Evolutionary conservation across 768 basidiomycete genomes (phyloP), one percentile per base, ranked within the genome.

Genomic region (Harrya chromipes): DNA sequence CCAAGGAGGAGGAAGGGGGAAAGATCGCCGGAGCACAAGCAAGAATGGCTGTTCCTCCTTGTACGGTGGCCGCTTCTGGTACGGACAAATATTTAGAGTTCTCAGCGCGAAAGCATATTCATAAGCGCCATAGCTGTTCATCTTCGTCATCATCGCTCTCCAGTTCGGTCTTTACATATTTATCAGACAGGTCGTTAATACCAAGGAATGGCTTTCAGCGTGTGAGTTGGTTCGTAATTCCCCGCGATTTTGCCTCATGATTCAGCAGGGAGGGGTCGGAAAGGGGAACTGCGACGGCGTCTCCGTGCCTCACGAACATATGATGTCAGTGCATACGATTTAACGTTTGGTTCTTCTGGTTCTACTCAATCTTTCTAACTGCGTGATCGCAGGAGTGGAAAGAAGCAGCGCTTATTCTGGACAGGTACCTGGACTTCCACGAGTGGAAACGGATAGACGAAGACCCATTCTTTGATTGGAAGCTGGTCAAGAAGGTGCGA

Each of bases 391-490:
- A 89, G 77, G 89, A 97, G 70, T 99, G 97, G 97, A 91, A 87
- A 68, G 74, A 77, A 24, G 83, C 84, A 0, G 97, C 97, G 1
- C 69, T 77, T 46, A 77, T 75, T 36, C 65, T 99, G 53, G 97
- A 99, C 60, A 76, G 80, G 47, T 87, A 87, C 71, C 74, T 98
- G 23, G 77, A 84, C 6, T 95, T 97, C 59, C 78, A 92, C 48
- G 82, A 85, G 47, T 99, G 97, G 97, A 98, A 98, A 66, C 76
- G 74, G 45, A 67, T 82, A 11, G 90, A 95, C 40, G 90, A 94
- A 59, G 92, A 95, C 67, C 73, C 83, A 2, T 97, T 86, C 56
- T 97, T 94, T 64, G 97, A 98, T 59, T 94, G 87, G 81, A 82
- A 84, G 54, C 76, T 98, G 47, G 83, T 95, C 17, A 75, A 79